Evolutionary conservation across 139 green algal genomes (phyloP).

Genomic region (Coelastrella sp.): DNA sequence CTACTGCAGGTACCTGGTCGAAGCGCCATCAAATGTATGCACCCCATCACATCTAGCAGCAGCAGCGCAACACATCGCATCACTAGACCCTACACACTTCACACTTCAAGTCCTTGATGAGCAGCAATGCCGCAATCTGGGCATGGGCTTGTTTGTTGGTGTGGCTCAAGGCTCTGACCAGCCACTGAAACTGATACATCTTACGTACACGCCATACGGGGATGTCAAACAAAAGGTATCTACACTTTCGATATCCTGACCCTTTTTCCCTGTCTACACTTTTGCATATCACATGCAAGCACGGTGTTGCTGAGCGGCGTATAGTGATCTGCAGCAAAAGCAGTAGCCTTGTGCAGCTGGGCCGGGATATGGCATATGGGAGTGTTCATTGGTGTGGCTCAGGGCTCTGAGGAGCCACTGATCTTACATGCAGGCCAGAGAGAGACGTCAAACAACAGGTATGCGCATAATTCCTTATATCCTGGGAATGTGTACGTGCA

Average conservation of each 20-base stretch:
- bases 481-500: no score
- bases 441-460: constrained; percentile 1
- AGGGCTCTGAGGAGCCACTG: constrained; percentile 81
- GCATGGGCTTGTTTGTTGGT: constrained; percentile 96
- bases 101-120: constrained; percentile 87
- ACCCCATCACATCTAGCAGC: constrained; percentile 90
- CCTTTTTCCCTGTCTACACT: no score
- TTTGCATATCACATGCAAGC: no score
- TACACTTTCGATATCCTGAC: no score
- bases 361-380: constrained; percentile 93
- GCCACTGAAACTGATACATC: constrained; percentile 97
- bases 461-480: no score
- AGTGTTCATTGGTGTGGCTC: constrained; percentile 91
- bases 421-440: constrained; percentile 91
- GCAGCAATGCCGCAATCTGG: constrained; percentile 85
- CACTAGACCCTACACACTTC: constrained; percentile 41
- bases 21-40: constrained; percentile 95
- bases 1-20: constrained; percentile 91
- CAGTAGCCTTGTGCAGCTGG: constrained; percentile 71
- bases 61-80: constrained; percentile 72
- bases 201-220: constrained; percentile 87
- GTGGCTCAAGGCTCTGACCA: constrained; percentile 85
- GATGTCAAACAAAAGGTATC: not conserved
- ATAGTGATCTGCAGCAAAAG: no score
- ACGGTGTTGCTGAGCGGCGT: no score